A percentile compares a stretch with the other conserved stretches of the same genome.
Evolutionary conservation across 108 stramenopile species (phyloP).

Genomic region (Stephanodiscus triporus): DNA sequence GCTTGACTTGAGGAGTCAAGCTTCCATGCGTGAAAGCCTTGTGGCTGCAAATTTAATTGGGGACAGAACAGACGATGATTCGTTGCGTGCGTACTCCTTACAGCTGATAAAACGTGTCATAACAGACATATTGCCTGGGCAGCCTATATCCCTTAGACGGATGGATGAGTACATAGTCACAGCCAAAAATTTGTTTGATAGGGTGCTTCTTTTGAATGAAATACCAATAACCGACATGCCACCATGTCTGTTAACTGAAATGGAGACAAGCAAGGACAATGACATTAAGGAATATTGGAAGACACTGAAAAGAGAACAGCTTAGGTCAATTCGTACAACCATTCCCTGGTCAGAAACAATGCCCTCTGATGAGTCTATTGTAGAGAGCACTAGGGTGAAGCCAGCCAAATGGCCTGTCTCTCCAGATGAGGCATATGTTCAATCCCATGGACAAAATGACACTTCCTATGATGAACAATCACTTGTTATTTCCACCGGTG

Average conservation of each 20-base stretch:
- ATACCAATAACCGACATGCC: conserved; percentile 29
- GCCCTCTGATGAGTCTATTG: background rate
- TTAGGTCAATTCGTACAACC: background rate
- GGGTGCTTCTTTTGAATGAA: background rate
- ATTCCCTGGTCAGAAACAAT: background rate
- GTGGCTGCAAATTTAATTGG: conserved; percentile 1
- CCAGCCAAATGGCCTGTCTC: background rate
- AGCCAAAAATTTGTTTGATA: background rate
- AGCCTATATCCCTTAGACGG: conserved; percentile 7
- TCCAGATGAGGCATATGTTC: background rate
- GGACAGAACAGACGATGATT: background rate
- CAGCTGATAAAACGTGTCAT: background rate
- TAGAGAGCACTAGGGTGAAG: background rate
- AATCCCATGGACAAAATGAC: conserved; percentile 2
- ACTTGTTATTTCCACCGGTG: background rate
- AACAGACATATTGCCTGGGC: conserved; percentile 2
- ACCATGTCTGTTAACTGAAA: conserved; percentile 9
- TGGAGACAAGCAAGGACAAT: background rate
- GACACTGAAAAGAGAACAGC: background rate
- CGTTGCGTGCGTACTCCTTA: conserved; percentile 4
- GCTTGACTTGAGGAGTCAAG: conserved; percentile 1
- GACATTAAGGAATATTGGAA: conserved; percentile 8
- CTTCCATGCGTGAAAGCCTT: conserved; percentile 12
- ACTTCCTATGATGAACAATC: conserved; percentile 16
- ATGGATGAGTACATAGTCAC: conserved; percentile 5